Base-by-base conservation (phyloP, 306 rosid species). In the Abrus pulchellus region DNA sequence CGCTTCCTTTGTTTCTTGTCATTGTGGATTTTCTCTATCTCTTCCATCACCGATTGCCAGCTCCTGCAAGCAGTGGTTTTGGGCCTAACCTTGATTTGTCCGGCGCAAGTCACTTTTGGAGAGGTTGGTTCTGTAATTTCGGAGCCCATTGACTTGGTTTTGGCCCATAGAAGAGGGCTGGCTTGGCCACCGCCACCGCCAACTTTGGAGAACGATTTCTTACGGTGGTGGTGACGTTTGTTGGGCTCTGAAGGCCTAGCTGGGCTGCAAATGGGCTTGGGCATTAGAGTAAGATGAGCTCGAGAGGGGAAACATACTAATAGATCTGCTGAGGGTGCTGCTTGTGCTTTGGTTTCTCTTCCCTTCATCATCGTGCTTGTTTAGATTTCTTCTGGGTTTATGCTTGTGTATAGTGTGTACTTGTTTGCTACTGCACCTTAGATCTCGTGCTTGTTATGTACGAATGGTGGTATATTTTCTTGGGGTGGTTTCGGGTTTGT, bases 1-100 rank as follows among this genome's bases (percentile, higher is more conserved):
- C 84, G 89, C 89, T 86, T 86, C 74, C 85, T 89, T 61, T 84
- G 85, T 55, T 89, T 85, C 54, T 85, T 85, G 27, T 77, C 81
- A 5, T 73, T 86, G 87, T 93, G 98, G 53, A 93, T 88, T 84
- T 87, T 88, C 87, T 95, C 99, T 74, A 95, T 93, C 85, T 95
- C 98, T 49, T 95, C 99, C 99, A 95, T 91, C 30, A 95, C 94
- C 0, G 99, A 89, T 54, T 91, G 97, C 99, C 99, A 95, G 82
- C 84, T 93, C 77, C 94, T 80, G 84, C 92, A 86, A 4, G 90
- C 45, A 5, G 78, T 48, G 8, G 87, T 9, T 54, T 89, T 88
- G 11, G 86, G 96, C 76, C 93, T 62, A 67, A 91, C 92, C 75
- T 95, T 95, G 86, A 95, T 95, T 84, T 95, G 97, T 1, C 99